Evolutionary conservation across 2,329 filamentous ascomycete genomes (phyloP).

Genomic region (Fusarium chuoi): DNA sequence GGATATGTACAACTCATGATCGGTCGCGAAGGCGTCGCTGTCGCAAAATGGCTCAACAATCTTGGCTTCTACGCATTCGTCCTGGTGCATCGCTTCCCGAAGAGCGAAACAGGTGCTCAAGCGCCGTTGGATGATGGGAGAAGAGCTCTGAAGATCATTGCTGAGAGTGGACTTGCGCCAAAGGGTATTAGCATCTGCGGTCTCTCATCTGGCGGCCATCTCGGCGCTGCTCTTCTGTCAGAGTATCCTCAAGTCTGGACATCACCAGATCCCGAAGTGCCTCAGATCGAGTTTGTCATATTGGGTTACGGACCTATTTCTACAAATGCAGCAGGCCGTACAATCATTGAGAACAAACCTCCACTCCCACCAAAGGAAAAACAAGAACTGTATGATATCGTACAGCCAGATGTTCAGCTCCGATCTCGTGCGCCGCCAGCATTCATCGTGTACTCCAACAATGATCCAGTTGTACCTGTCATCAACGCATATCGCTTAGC

Average conservation of each 20-base stretch:
- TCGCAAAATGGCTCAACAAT: conserved; percentile 37
- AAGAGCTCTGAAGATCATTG: conserved; percentile 33
- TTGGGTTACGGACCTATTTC: conserved; percentile 39
- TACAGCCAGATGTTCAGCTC: conserved; percentile 37
- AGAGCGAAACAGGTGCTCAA: conserved; percentile 11
- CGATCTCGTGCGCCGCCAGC: conserved; percentile 17
- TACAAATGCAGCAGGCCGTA: conserved; percentile 33
- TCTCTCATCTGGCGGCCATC: conserved; percentile 37
- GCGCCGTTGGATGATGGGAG: conserved; percentile 38
- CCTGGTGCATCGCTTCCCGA: conserved; percentile 39
- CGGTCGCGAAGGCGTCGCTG: conserved; percentile 31
- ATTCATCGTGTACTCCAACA: conserved; percentile 40
- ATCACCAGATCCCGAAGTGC: conserved; percentile 22
- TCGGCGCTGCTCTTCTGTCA: conserved; percentile 34
- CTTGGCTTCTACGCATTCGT: conserved; percentile 42
- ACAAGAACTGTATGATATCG: conserved; percentile 30
- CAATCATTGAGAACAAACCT: conserved; percentile 35
- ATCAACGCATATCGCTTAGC: conserved; percentile 37
- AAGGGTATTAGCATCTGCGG: conserved; percentile 34
- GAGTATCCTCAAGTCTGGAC: conserved; percentile 35
- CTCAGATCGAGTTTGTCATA: conserved; percentile 25
- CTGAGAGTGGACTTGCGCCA: conserved; percentile 12
- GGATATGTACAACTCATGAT: conserved; percentile 40
- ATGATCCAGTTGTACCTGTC: conserved; percentile 36
- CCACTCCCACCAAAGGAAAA: conserved; percentile 35